Evolutionary conservation across 2,329 filamentous ascomycete genomes (phyloP).

Genomic region (Zymoseptoria crescenta): DNA sequence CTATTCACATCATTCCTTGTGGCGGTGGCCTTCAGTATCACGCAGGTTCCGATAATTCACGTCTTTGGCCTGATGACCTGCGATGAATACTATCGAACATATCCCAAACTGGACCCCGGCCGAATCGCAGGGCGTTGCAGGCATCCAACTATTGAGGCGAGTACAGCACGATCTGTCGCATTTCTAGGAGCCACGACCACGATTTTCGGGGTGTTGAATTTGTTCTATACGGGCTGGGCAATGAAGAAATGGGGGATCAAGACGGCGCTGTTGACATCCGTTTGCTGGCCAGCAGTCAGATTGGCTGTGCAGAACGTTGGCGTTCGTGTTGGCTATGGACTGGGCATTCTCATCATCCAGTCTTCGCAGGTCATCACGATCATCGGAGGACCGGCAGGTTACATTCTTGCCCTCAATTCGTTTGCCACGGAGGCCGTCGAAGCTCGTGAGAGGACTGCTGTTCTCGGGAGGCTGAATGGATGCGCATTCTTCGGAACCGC

Average conservation of each 20-base stretch:
- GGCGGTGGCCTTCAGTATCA: conserved; percentile 44
- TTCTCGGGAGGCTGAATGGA: conserved; percentile 59
- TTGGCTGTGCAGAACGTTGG: conserved; percentile 58
- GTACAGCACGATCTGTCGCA: conserved; percentile 56
- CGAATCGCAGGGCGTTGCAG: conserved; percentile 47
- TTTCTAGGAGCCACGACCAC: conserved; percentile 61
- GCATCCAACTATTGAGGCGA: conserved; percentile 54
- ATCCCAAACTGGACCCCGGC: conserved; percentile 40
- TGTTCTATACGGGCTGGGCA: conserved; percentile 59
- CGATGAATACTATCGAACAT: conserved; percentile 57
- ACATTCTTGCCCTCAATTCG: conserved; percentile 61
- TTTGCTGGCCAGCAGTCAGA: conserved; percentile 56
- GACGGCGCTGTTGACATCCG: conserved; percentile 53
- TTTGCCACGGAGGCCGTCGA: conserved; percentile 59
- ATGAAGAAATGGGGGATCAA: conserved; percentile 61
- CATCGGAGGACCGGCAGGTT: conserved; percentile 60
- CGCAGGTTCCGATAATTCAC: conserved; percentile 49
- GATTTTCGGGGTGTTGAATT: conserved; percentile 58
- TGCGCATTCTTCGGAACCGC: conserved; percentile 60
- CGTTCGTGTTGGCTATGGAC: conserved; percentile 51
- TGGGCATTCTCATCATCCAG: conserved; percentile 63
- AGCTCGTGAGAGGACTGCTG: conserved; percentile 52
- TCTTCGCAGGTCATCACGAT: conserved; percentile 59
- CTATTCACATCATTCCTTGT: conserved; percentile 55
- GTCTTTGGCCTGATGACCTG: conserved; percentile 67